A percentile compares a stretch with the other conserved stretches of the same genome.
Conservation (phyloP, 169 alveolate genomes). For the Sarcocystis neurona region DNA sequence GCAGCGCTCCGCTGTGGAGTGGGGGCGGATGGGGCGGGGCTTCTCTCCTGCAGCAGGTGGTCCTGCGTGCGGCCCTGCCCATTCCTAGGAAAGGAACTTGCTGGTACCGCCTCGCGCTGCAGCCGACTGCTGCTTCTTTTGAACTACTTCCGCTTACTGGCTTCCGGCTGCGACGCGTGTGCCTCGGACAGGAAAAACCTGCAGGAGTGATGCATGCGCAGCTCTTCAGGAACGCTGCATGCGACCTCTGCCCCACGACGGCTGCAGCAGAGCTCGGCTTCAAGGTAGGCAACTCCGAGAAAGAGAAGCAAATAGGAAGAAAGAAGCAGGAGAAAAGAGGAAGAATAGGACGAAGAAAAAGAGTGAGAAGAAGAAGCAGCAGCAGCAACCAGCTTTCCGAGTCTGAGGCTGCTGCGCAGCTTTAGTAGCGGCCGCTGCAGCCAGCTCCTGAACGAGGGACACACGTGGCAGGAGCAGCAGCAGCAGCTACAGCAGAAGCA, state of each 20-base stretch:
- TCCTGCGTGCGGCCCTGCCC: constrained; percentile 10
- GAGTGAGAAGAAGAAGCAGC: too few relatives aligned
- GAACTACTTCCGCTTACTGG: background rate
- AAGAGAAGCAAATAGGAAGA: too few relatives aligned
- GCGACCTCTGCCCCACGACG: background rate
- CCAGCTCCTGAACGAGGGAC: too few relatives aligned
- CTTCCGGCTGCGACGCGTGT: background rate
- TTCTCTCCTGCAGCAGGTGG: constrained; percentile 5
- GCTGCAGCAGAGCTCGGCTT: constrained; percentile 19
- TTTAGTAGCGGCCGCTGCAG: too few relatives aligned
- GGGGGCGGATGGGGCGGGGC: too few relatives aligned
- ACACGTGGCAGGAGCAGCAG: too few relatives aligned
- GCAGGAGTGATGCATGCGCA: constrained; percentile 6
- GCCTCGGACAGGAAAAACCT: constrained; percentile 36
- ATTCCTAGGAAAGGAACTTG: background rate
- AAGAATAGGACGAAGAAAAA: too few relatives aligned
- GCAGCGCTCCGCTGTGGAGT: background rate
- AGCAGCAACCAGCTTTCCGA: too few relatives aligned
- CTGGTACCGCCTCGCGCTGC: constrained; percentile 29
- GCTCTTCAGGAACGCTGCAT: background rate
- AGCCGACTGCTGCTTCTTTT: constrained; percentile 12
- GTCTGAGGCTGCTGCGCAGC: too few relatives aligned
- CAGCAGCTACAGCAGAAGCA: too few relatives aligned
- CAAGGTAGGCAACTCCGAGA: too few relatives aligned
- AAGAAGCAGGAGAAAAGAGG: too few relatives aligned